phyloP scores from a whole-genome alignment of 257 asterid genomes.

The Scutellaria baicalensis region DNA sequence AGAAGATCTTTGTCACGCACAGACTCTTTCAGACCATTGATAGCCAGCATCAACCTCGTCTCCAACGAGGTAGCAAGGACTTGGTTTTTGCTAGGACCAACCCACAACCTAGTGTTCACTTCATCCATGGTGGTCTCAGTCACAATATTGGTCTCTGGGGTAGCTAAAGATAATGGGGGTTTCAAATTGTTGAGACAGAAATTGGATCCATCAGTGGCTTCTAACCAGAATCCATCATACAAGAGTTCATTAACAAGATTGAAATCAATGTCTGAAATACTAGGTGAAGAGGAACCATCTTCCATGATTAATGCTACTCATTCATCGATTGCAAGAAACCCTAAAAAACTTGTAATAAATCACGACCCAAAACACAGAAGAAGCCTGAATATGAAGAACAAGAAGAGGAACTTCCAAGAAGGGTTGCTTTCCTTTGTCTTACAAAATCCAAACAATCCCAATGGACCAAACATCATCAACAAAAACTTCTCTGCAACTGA shows the following conservation, averaged over 20 bases:
- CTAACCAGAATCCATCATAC: constrained; percentile 80
- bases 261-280: constrained; percentile 37
- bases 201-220: constrained; percentile 50
- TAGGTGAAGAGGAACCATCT: constrained; percentile 44
- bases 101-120: constrained; percentile 41
- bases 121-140: constrained; percentile 24
- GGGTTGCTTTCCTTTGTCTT: constrained; percentile 25
- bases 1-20: constrained; percentile 45
- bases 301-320: constrained; percentile 43
- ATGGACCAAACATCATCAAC: constrained; percentile 33
- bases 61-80: constrained; percentile 28
- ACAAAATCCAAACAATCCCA: constrained; percentile 38
- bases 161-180: constrained; percentile 27
- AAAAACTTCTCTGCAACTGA: background rate
- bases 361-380: constrained; percentile 42
- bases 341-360: background rate
- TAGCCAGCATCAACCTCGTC: constrained; percentile 51
- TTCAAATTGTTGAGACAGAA: constrained; percentile 31
- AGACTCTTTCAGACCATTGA: constrained; percentile 40
- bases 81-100: constrained; percentile 33
- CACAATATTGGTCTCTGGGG: constrained; percentile 14
- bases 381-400: constrained; percentile 42
- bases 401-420: constrained; percentile 40
- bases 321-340: constrained; percentile 21
- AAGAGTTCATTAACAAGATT: constrained; percentile 54